Evolutionary conservation across 2,329 filamentous ascomycete genomes (phyloP), one percentile per base, ranked within the genome.

Genomic region (Beauveria australis): DNA sequence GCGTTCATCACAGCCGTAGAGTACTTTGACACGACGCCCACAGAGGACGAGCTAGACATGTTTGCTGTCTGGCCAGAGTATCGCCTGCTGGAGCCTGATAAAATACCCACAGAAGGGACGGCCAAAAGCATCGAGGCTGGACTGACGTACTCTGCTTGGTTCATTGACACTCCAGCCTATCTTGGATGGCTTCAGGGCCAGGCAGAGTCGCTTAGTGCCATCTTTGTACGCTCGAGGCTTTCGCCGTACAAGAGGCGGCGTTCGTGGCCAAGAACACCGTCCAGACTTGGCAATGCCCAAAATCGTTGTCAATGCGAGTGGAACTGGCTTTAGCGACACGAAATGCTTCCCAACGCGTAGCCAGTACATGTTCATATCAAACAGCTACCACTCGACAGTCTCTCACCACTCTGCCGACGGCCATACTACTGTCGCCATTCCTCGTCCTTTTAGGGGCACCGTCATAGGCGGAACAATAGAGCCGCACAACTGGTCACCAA

Each of bases 401-500:
- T 56, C 52, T 10, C 59, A 54, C 22, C 47, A 56, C 10, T 43
- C 44, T 16, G 47, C 44, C 14, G 59, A 61, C 26, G 59, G 53
- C 12, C 47, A 54, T 16, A 44, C 52, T 24, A 57, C 59, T 4
- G 52, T 56, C 46, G 16, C 51, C 24, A 46, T 61, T 40, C 59
- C 59, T 12, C 53, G 59, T 2, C 47, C 53, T 10, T 10, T 47
- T 18, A 40, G 53, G 1, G 59, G 53, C 37, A 16, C 53, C 12
- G 53, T 61, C 1, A 44, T 61, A 18, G 59, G 59, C 16, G 59
- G 59, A 2, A 61, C 59, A 18, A 40, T 53, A 12, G 59, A 61
- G 40, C 59, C 59, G 2, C 48, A 46, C n/a, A 56, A 61, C 7
- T 57, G 53, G 59, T 55, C 43, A 10, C 46, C 44, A 3, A 41